Evolutionary conservation across 2,329 filamentous ascomycete species (phyloP).

Genomic region (Trichoderma cornu-damae): DNA sequence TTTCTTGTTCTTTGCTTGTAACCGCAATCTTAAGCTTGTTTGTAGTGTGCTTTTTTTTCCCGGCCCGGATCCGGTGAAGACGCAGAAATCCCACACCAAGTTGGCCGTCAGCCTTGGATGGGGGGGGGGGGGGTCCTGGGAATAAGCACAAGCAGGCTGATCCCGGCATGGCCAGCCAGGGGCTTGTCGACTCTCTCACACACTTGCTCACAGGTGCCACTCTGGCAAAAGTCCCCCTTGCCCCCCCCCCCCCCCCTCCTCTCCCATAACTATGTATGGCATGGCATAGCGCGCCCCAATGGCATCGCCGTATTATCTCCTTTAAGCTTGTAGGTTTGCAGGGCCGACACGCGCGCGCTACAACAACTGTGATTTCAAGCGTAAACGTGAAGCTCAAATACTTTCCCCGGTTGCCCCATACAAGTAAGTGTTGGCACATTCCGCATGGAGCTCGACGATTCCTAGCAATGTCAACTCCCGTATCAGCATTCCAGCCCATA

Average conservation of each 20-base stretch:
- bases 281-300: slow-evolving; percentile 1
- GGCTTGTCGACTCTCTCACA: neutral
- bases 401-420: neutral
- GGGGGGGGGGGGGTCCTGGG: too few relatives aligned
- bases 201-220: neutral
- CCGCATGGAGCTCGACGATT: neutral
- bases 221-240: slow-evolving; percentile 16
- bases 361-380: slow-evolving; percentile 8
- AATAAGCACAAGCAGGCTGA: slow-evolving; percentile 4
- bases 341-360: slow-evolving; percentile 10
- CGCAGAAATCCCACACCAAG: neutral
- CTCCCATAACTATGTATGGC: too few relatives aligned
- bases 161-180: slow-evolving; percentile 4
- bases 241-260: neutral
- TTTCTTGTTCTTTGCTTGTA: neutral
- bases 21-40: slow-evolving; percentile 10
- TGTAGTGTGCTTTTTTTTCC: slow-evolving; percentile 11
- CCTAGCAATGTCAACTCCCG: neutral
- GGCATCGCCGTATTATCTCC: slow-evolving; percentile 2
- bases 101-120: neutral
- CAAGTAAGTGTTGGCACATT: too few relatives aligned
- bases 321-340: slow-evolving; percentile 6
- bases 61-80: neutral
- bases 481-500: slow-evolving; percentile 3
- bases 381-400: slow-evolving; percentile 15